Conservation (phyloP, 2,329 filamentous ascomycete species). For the Microcyclosporella mali region DNA sequence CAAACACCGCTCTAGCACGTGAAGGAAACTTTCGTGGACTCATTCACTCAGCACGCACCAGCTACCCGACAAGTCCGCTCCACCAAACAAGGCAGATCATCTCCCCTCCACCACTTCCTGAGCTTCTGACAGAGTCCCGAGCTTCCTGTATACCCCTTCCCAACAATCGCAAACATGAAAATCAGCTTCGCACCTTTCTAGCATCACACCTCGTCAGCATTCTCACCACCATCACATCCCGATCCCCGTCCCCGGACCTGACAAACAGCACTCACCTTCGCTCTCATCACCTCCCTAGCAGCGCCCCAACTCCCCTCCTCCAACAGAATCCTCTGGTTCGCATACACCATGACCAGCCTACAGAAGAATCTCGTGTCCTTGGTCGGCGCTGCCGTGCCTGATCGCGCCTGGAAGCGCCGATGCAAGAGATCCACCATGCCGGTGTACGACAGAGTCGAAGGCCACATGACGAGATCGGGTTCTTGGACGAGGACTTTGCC, state of each 20-base stretch:
- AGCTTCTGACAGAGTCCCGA: neutral
- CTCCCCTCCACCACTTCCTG: neutral
- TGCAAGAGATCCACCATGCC: constrained; percentile 8
- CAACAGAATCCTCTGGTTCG: neutral
- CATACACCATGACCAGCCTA: neutral
- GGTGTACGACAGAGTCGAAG: neutral
- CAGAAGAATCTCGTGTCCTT: neutral
- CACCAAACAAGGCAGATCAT: neutral
- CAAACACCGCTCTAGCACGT: no score
- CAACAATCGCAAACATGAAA: neutral
- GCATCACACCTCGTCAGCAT: neutral
- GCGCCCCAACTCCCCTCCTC: neutral
- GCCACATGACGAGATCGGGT: neutral
- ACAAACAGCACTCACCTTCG: neutral
- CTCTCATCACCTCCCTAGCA: neutral
- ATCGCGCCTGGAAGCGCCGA: constrained; percentile 50
- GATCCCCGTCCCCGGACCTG: no score
- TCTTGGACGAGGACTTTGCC: neutral
- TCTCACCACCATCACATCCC: no score
- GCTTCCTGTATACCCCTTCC: neutral
- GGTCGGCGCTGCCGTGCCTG: constrained; percentile 22
- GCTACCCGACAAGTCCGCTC: neutral
- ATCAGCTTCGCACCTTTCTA: neutral
- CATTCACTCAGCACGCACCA: no score
- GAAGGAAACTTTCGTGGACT: no score